A percentile compares a stretch with the other conserved stretches of the same genome.
Conservation (phyloP, 2,329 filamentous ascomycete species). For the Trichophyton mentagrophytes region DNA sequence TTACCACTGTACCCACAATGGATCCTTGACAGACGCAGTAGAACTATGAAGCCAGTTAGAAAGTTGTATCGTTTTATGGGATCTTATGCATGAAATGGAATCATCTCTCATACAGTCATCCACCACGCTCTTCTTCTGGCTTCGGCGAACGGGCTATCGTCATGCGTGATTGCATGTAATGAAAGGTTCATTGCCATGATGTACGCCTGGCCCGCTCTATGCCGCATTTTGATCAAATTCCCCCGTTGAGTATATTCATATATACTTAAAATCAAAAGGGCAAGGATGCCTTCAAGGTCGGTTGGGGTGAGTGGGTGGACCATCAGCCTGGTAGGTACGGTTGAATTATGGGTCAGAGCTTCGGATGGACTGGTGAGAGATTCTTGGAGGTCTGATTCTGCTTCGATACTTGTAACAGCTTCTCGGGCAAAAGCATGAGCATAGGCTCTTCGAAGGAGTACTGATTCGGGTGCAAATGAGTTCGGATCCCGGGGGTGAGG, state of each 20-base stretch:
- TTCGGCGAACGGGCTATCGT: slow-evolving; percentile 28
- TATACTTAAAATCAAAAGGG: slow-evolving; percentile 31
- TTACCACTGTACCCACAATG: slow-evolving; percentile 33
- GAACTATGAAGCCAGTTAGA: slow-evolving; percentile 21
- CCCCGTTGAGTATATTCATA: slow-evolving; percentile 37
- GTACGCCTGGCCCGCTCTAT: slow-evolving; percentile 33
- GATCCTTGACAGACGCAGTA: slow-evolving; percentile 34
- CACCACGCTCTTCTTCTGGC: slow-evolving; percentile 35
- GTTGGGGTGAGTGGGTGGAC: slow-evolving; percentile 30
- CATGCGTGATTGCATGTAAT: slow-evolving; percentile 25
- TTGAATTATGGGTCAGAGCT: slow-evolving; percentile 24
- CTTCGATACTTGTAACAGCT: slow-evolving; percentile 29
- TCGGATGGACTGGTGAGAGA: slow-evolving; percentile 30
- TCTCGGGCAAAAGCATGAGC: slow-evolving; percentile 30
- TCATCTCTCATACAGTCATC: slow-evolving; percentile 30
- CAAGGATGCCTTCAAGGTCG: slow-evolving; percentile 31
- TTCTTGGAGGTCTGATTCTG: slow-evolving; percentile 31
- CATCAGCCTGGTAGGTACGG: slow-evolving; percentile 22
- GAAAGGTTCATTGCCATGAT: slow-evolving; percentile 33
- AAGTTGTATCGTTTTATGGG: not conserved
- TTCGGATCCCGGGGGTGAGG: slow-evolving; percentile 31
- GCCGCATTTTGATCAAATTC: slow-evolving; percentile 36
- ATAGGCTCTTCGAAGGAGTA: slow-evolving; percentile 27
- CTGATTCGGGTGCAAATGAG: slow-evolving; percentile 23
- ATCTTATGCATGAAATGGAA: not conserved